A percentile compares a stretch with the other conserved stretches of the same genome.
These are phyloP conservation scores for Fusarium sp. DNA, from an alignment of 2,329 filamentous ascomycete species.

Conservation along the genomic window DNA sequence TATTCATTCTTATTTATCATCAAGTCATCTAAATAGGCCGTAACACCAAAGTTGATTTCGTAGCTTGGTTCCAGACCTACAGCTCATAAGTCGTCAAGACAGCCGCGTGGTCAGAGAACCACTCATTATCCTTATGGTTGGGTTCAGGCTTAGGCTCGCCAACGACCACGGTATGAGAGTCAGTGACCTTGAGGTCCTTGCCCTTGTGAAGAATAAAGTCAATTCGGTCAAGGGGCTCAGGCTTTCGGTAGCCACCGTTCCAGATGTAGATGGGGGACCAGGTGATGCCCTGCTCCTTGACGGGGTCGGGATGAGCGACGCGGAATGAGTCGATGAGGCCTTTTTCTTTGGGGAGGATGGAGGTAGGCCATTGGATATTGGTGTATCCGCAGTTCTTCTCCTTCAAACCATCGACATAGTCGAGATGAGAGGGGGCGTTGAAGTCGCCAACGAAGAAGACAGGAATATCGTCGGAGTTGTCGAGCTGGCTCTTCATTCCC, in stretches of 20 bases:
- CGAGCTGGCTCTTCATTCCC: constrained; percentile 47
- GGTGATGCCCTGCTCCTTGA: constrained; percentile 46
- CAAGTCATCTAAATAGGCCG: constrained; percentile 7
- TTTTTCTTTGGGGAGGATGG: constrained; percentile 45
- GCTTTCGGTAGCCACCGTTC: constrained; percentile 47
- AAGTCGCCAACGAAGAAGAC: constrained; percentile 54
- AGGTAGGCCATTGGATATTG: constrained; percentile 52
- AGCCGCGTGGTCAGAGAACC: constrained; percentile 54
- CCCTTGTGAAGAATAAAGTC: constrained; percentile 56
- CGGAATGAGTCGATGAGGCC: constrained; percentile 55
- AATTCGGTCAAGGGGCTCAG: constrained; percentile 55
- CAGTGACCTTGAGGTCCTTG: constrained; percentile 41
- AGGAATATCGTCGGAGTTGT: constrained; percentile 45
- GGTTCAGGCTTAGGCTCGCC: constrained; percentile 49
- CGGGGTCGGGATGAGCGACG: constrained; percentile 49
- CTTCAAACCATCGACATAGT: constrained; percentile 49
- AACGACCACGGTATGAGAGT: constrained; percentile 46
- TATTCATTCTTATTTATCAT: constrained; percentile 4
- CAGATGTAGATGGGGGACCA: constrained; percentile 54
- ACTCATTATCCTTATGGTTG: constrained; percentile 51
- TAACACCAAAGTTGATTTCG: background rate
- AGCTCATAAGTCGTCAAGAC: constrained; percentile 46
- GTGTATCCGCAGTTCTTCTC: constrained; percentile 50
- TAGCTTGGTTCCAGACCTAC: constrained; percentile 1
- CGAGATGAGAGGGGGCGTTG: constrained; percentile 56